Base-by-base conservation (phyloP, 108 stramenopile species). In the Cyclostephanos invisitatus region DNA sequence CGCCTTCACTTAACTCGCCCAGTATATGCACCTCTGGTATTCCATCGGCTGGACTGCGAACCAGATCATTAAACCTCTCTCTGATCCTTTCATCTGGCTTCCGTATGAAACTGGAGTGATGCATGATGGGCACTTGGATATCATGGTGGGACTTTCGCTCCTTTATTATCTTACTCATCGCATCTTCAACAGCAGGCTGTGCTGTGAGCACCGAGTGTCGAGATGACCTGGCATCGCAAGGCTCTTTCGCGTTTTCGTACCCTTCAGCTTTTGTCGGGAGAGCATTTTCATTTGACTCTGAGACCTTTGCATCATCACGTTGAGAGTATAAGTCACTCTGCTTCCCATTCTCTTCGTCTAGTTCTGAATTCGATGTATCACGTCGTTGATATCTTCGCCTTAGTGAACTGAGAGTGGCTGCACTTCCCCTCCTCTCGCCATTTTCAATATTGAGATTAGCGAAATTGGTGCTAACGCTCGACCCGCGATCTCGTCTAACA, bases 21-120 rank as follows among this genome's bases (percentile, higher is more conserved):
- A 86, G 75, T 22, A 88, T 72, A 68, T 88, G 85, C 7, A 88
- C 82, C 49, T 88, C 85, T 18, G 87, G 87, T 62, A 80, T 67
- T 8, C 53, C 64, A 48, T 84, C 81, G 4, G 81, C 80, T 14
- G 63, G 72, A 36, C 64, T 59, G 9, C 81, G 49, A 38, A 84
- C 22, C 21, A 75, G 64, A 60, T 73, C 49, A 44, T 73, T 73
- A 50, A 77, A 73, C 53, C 72, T 67, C 21, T 78, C 76, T 29
- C 48, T 68, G 42, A 78, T 65, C 46, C 58, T 82, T 21, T 77
- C 72, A 12, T 78, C 81, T 2, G 81, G 59, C 35, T 50, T 66
- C 20, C 65, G 76, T 51, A 82, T 73, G 66, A 58, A 81, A 27
- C 65, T 73, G 18, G 75, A 68, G 29, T 71, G 69, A 24, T 70